Conservation (phyloP, 495 filamentous ascomycete genomes). For the Apodospora peruviana region DNA sequence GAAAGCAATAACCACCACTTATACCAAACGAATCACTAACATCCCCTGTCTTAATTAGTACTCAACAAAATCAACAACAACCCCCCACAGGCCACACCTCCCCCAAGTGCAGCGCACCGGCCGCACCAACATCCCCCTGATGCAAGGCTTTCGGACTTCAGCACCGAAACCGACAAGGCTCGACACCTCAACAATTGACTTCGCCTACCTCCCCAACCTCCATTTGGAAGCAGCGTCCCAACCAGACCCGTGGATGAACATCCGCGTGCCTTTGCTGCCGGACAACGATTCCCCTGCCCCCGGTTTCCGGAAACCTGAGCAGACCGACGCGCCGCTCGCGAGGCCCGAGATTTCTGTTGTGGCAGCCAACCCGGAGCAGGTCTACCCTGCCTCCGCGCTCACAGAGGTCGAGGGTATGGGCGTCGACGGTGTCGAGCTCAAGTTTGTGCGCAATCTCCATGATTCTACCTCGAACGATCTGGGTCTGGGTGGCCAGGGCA, state of each 20-base stretch:
- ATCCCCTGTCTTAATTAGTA: slow-evolving; percentile 5
- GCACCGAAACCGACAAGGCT: slow-evolving; percentile 22
- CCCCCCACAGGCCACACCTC: slow-evolving; percentile 21
- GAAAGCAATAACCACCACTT: too few species aligned
- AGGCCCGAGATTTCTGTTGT: slow-evolving; percentile 35
- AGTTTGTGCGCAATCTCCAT: slow-evolving; percentile 32
- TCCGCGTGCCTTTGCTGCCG: slow-evolving; percentile 42
- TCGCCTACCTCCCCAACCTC: slow-evolving; percentile 33
- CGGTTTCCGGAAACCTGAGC: slow-evolving; percentile 18
- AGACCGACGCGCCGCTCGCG: slow-evolving; percentile 27
- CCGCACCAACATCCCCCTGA: slow-evolving; percentile 32
- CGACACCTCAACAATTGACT: slow-evolving; percentile 30
- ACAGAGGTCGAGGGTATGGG: slow-evolving; percentile 42
- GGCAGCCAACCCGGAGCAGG: slow-evolving; percentile 37
- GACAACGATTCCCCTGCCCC: slow-evolving; percentile 28
- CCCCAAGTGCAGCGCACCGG: slow-evolving; percentile 16
- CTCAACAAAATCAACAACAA: slow-evolving; percentile 21
- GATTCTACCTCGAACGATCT: slow-evolving; percentile 6
- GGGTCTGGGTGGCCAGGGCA: slow-evolving; percentile 22
- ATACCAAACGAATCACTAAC: slow-evolving; percentile 2
- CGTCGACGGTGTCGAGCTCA: slow-evolving; percentile 43
- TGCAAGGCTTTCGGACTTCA: slow-evolving; percentile 46
- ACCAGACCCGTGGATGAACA: slow-evolving; percentile 29
- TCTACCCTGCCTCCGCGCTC: slow-evolving; percentile 31
- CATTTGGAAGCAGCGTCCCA: slow-evolving; percentile 6